Evolutionary conservation across 345 rosid species (phyloP).

Genomic region (Rubroshorea leprosula): DNA sequence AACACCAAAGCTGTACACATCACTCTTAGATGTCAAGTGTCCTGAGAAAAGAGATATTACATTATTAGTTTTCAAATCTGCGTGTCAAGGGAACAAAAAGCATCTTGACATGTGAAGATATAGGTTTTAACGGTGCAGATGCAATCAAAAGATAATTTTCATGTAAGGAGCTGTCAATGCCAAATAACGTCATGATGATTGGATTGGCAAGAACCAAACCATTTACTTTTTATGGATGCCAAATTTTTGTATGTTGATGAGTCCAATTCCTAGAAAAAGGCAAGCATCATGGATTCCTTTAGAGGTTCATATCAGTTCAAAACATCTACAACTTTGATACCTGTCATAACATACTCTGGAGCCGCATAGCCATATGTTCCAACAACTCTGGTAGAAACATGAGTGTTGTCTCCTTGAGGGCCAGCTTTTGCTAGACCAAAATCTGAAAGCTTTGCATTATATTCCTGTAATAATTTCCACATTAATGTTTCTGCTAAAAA

Average conservation of each 20-base stretch:
- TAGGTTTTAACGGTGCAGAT: too few species aligned
- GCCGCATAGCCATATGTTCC: slow-evolving; percentile 89
- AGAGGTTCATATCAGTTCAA: background rate
- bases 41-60: slow-evolving; percentile 34
- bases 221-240: too few species aligned
- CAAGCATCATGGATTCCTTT: background rate
- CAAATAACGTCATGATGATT: too few species aligned
- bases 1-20: slow-evolving; percentile 93
- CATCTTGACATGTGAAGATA: too few species aligned
- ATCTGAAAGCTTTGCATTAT: slow-evolving; percentile 78
- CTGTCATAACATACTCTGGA: slow-evolving; percentile 81
- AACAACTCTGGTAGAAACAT: slow-evolving; percentile 80
- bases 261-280: slow-evolving; percentile 7
- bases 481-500: slow-evolving; percentile 10
- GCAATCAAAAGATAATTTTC: too few species aligned
- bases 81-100: too few species aligned
- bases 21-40: slow-evolving; percentile 90
- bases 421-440: slow-evolving; percentile 84
- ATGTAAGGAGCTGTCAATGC: too few species aligned
- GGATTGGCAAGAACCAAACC: too few species aligned
- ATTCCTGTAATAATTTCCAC: slow-evolving; percentile 41
- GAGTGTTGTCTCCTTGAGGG: slow-evolving; percentile 83
- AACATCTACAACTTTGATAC: slow-evolving; percentile 20
- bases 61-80: background rate
- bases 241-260: too few species aligned